phyloP scores from a whole-genome alignment of 257 asterid genomes.

The Dorcoceras hygrometricum region DNA sequence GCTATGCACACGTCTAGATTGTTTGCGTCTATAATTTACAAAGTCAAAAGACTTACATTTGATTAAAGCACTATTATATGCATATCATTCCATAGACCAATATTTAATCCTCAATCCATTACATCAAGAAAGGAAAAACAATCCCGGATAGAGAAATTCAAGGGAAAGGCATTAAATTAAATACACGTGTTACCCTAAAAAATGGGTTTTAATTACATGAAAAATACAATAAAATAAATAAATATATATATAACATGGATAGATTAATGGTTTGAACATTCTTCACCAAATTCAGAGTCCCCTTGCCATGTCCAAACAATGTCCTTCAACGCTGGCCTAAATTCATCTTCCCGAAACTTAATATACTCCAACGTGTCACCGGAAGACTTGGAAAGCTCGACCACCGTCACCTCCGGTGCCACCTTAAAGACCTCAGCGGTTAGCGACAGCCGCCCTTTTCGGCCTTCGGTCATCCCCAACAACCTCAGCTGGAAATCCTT shows the following conservation, averaged over 20 bases:
- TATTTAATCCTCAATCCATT: neutral
- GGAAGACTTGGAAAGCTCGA: conserved; percentile 38
- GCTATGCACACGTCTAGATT: too few relatives aligned
- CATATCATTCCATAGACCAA: neutral
- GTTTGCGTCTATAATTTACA: too few relatives aligned
- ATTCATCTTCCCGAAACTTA: conserved; percentile 39
- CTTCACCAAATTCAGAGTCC: conserved; percentile 13
- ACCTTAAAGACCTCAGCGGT: conserved; percentile 40
- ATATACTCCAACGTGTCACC: conserved; percentile 43
- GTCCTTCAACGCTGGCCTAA: conserved; percentile 40
- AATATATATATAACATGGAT: too few relatives aligned
- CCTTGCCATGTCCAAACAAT: conserved; percentile 46
- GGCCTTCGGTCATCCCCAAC: conserved; percentile 29
- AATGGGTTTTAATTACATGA: neutral
- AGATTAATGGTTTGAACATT: conserved; percentile 1
- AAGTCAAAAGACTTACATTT: neutral
- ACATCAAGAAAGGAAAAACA: neutral
- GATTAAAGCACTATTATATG: neutral
- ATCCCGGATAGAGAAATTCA: neutral
- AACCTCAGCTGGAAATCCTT: conserved; percentile 37
- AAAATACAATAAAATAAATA: neutral
- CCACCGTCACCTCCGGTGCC: conserved; percentile 48
- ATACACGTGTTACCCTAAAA: conserved; percentile 6
- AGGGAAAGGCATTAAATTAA: neutral
- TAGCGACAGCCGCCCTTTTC: conserved; percentile 35